Conservation (phyloP, 139 green algal genomes). For the Desmodesmus armatus region DNA sequence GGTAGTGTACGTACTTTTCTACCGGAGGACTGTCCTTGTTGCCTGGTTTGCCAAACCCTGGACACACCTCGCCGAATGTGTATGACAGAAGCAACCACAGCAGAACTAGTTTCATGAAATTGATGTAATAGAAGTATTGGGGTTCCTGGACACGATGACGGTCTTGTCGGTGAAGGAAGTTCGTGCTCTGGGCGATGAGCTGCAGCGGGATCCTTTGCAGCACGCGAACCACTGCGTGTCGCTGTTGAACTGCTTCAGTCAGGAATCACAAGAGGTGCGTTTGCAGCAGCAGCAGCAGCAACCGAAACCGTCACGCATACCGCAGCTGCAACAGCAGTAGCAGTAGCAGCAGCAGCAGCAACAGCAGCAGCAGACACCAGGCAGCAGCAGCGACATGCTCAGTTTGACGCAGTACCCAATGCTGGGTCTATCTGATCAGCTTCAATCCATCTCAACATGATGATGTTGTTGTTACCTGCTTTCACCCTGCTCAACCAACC, state of each 20-base stretch:
- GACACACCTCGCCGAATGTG: too few species aligned
- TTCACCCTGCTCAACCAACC: neutral
- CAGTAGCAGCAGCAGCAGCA: neutral
- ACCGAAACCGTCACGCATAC: too few species aligned
- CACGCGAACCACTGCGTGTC: slow-evolving; percentile 21
- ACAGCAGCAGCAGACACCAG: neutral
- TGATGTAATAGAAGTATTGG: neutral
- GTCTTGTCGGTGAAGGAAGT: slow-evolving; percentile 7
- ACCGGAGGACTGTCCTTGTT: too few species aligned
- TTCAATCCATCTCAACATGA: neutral
- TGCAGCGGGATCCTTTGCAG: slow-evolving; percentile 32
- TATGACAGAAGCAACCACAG: slow-evolving; percentile 10
- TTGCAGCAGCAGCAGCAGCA: neutral
- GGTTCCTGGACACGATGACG: neutral
- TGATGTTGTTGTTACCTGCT: neutral
- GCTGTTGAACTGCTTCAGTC: slow-evolving; percentile 11
- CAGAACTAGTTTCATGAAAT: neutral
- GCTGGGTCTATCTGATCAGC: neutral
- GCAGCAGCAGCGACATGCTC: neutral
- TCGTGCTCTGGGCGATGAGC: slow-evolving; percentile 23
- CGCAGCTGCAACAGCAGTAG: too few species aligned
- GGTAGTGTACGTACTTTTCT: too few species aligned
- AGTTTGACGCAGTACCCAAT: neutral
- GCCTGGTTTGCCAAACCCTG: too few species aligned
- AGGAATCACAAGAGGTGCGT: slow-evolving; percentile 31